Evolutionary conservation across 495 filamentous ascomycete genomes (phyloP).

Genomic region (Penicillium simplicissimum): DNA sequence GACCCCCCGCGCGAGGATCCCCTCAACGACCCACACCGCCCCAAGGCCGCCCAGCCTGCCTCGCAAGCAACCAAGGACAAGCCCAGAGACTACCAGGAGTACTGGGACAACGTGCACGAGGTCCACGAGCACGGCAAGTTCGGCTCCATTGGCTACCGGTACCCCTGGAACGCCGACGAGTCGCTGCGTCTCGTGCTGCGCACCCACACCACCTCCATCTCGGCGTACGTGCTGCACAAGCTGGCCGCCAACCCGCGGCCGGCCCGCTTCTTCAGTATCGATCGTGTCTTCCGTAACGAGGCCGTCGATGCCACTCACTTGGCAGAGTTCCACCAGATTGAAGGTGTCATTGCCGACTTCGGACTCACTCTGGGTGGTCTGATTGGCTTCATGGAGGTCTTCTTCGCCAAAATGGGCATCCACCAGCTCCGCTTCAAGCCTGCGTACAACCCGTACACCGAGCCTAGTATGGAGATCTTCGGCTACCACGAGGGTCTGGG

Average conservation of each 20-base stretch:
- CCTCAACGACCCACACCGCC: conserved; percentile 40
- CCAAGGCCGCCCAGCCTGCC: conserved; percentile 34
- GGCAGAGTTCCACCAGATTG: conserved; percentile 97
- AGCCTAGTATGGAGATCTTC: conserved; percentile 96
- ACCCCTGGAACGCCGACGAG: conserved; percentile 89
- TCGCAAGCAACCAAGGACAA: conserved; percentile 39
- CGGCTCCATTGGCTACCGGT: conserved; percentile 92
- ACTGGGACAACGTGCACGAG: conserved; percentile 80
- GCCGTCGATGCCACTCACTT: conserved; percentile 95
- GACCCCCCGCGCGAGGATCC: conserved; percentile 76
- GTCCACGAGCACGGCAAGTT: conserved; percentile 88
- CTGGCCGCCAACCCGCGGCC: conserved; percentile 78
- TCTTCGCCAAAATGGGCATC: conserved; percentile 95
- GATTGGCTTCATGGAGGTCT: conserved; percentile 95
- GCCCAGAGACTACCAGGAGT: conserved; percentile 71
- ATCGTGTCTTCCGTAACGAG: conserved; percentile 95
- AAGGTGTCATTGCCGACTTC: conserved; percentile 97
- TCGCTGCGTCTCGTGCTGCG: conserved; percentile 85
- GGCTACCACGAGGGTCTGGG: conserved; percentile 85
- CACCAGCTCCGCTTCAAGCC: conserved; percentile 89
- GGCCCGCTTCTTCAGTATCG: conserved; percentile 94
- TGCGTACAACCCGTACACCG: conserved; percentile 98
- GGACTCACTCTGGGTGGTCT: conserved; percentile 85
- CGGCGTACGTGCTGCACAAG: conserved; percentile 84
- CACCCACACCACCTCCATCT: conserved; percentile 93